Conservation (phyloP, 805 yeast species). For the Candida orba region DNA sequence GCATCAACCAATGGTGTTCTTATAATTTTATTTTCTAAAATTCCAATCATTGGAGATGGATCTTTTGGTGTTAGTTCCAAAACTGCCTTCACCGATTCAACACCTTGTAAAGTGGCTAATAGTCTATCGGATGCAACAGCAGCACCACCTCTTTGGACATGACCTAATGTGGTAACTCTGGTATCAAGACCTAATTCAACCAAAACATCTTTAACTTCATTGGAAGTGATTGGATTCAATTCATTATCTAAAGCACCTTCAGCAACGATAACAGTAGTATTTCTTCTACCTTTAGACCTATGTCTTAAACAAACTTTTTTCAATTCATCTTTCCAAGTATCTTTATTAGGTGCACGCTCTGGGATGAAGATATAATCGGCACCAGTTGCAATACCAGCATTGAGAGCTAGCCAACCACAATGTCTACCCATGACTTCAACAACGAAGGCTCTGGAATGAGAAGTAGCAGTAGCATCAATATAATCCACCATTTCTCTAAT, state of each 20-base stretch:
- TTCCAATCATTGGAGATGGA: conserved; percentile 92
- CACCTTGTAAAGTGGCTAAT: conserved; percentile 93
- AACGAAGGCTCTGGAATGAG: conserved; percentile 96
- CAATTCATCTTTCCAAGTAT: conserved; percentile 77
- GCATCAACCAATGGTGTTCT: conserved; percentile 86
- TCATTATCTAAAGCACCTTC: conserved; percentile 92
- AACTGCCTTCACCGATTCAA: conserved; percentile 93
- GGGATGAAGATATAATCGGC: conserved; percentile 95
- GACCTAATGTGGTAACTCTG: conserved; percentile 91
- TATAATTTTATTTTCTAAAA: conserved; percentile 78
- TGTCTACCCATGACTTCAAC: conserved; percentile 99
- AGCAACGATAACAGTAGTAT: conserved; percentile 93
- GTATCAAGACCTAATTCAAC: conserved; percentile 87
- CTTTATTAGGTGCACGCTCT: conserved; percentile 76
- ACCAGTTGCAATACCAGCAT: conserved; percentile 95
- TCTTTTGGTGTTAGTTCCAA: conserved; percentile 80
- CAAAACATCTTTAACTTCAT: conserved; percentile 74
- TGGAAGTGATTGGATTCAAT: conserved; percentile 72
- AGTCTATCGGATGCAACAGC: conserved; percentile 93
- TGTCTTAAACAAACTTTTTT: conserved; percentile 68
- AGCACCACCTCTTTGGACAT: conserved; percentile 97
- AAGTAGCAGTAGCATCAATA: conserved; percentile 95
- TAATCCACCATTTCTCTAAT: conserved; percentile 93
- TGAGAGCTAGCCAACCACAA: conserved; percentile 97
- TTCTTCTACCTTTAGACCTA: conserved; percentile 82